Conservation (phyloP, 257 asterid genomes). For the Solanum dulcamara region DNA sequence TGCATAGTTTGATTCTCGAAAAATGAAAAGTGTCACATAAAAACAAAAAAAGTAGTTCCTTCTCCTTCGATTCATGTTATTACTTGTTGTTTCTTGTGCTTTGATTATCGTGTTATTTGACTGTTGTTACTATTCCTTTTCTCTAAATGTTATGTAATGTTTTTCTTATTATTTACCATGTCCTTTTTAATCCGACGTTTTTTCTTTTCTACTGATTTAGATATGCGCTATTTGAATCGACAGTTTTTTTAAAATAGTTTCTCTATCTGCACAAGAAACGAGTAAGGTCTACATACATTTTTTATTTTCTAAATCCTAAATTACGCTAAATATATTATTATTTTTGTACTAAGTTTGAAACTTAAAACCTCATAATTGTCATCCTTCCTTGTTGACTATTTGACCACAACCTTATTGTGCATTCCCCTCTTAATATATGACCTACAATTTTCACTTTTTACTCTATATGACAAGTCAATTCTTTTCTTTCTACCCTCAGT, state of each 20-base stretch:
- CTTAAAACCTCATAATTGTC: not conserved
- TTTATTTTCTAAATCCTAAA: too few relatives aligned
- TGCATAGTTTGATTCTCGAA: not conserved
- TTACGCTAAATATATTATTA: not conserved
- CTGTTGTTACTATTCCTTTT: not conserved
- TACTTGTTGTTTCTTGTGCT: not conserved
- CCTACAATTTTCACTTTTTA: not conserved
- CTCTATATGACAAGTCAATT: not conserved
- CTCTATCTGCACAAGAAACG: not conserved
- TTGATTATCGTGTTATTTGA: not conserved
- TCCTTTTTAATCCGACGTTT: not conserved
- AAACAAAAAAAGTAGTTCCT: not conserved
- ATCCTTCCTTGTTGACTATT: not conserved
- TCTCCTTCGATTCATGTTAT: not conserved
- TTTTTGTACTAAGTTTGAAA: not conserved
- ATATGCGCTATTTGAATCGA: not conserved
- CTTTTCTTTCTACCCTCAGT: not conserved
- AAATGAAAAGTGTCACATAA: not conserved
- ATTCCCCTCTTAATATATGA: not conserved
- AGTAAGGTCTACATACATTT: too few relatives aligned
- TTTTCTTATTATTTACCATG: not conserved
- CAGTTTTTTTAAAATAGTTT: not conserved
- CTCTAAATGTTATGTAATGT: not conserved
- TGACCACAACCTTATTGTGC: not conserved
- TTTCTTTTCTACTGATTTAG: not conserved